Base-by-base conservation (phyloP, 495 filamentous ascomycete species). In the Neohortaea acidophila region DNA sequence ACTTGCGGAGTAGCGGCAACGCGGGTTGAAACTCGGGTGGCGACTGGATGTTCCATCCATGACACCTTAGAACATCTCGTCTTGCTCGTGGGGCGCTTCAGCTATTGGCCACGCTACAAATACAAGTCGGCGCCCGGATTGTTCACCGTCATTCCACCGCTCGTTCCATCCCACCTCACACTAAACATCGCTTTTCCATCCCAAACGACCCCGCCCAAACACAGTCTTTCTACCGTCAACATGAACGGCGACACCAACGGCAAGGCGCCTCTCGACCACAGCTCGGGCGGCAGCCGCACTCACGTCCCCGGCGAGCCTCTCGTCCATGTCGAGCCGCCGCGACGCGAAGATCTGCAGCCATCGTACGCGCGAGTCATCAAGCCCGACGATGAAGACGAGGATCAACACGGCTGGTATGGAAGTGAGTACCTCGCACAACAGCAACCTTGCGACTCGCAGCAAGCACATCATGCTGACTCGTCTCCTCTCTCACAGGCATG, bases 351-450 rank as follows among this genome's bases (percentile, higher is more conserved):
- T 49, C 67, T 97, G 5, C 89, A 97, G 59, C 80, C 79, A 21
- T 78, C 70, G 49, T 97, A 97, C 60, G 89, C 89, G 3, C 68
- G 75, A 37, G 68, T 66, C 36, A 69, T 94, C 44, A 59, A 80
- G 31, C 73, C 74, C 37, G 73, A 79, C 27, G 58, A 55, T 14
- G 65, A 73, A 9, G 79, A 91, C 50, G 72, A 70, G 24, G 71
- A 72, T 36, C 67, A 70, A 13, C 77, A 86, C 55, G 81, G 84
- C 54, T 94, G 86, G 87, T 96, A 94, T 58, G 83, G 84, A 13
- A 59, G 22, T 43, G 14, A 37, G 33, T 43, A 29, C 12, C 11
- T 4, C 37, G n/a, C n/a, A n/a, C n/a, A n/a, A n/a, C n/a, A n/a
- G n/a, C n/a, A n/a, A n/a, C n/a, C n/a, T n/a, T n/a, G n/a, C n/a